Base-by-base conservation (phyloP, 352 stramenopile genomes). In the Phytopythium boreale region DNA sequence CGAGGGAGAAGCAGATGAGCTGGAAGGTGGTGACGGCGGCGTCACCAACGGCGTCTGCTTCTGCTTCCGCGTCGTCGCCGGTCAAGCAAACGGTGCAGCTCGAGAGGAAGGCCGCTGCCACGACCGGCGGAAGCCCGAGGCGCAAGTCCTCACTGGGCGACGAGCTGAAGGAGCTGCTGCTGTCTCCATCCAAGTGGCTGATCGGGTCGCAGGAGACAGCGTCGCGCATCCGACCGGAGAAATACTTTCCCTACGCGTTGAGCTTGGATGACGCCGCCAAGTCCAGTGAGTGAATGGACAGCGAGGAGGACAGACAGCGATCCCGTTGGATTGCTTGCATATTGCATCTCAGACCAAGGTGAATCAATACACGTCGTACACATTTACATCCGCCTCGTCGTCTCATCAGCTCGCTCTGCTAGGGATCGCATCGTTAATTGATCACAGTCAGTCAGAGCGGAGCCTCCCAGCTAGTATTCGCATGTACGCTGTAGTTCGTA, bases 151-250 rank as follows among this genome's bases (percentile, higher is more conserved):
- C 79, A 2, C 63, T 90, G 22, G 79, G 79, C 34, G 80, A 92
- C 4, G 81, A 90, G 2, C 56, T 92, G n/a, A 86, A 84, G 46
- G 75, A 88, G 62, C 27, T 92, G 36, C 50, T 90, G 22, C 66
- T 70, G 31, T 86, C 80, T 2, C 80, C 84, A 8, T 78, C 81
- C 41, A 87, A 90, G 63, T 92, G 81, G 84, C 65, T 92, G 20
- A 75, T 79, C 29, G 47, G 53, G 24, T 7, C n/a, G 39, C 17
- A 27, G 9, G 56, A 67, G 49, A 47, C 47, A 3, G 69, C 76
- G 24, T 47, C 61, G 1, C 65, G 64, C 17, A 88, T 90, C 41
- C 75, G 66, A 12, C 71, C 83, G 0, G 78, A 88, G 41, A 51
- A 78, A 8, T 88, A 88, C 62, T 90, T 84, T 66, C 84, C 80